Evolutionary conservation across 2,329 filamentous ascomycete species (phyloP).

Genomic region (Alternaria sp.): DNA sequence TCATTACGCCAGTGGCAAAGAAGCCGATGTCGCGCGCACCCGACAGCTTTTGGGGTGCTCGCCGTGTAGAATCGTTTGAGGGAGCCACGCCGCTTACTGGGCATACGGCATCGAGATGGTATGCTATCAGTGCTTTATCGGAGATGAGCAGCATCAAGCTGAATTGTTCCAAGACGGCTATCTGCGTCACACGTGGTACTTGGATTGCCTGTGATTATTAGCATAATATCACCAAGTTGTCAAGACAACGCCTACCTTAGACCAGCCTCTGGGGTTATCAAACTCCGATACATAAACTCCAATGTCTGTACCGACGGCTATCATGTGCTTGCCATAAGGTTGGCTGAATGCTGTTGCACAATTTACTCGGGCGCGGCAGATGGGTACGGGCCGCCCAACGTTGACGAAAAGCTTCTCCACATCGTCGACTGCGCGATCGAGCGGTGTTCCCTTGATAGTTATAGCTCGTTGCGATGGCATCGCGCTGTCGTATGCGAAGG

Average conservation of each 20-base stretch:
- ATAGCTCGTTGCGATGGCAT: constrained; percentile 66
- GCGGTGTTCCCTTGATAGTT: constrained; percentile 85
- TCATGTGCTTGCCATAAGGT: constrained; percentile 82
- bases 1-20: constrained; percentile 96
- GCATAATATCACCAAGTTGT: background rate
- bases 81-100: constrained; percentile 63
- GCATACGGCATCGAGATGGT: constrained; percentile 86
- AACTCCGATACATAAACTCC: constrained; percentile 91
- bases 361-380: constrained; percentile 88
- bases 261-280: constrained; percentile 90
- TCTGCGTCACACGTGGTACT: constrained; percentile 81
- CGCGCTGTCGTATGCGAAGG: constrained; percentile 81
- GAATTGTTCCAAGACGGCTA: constrained; percentile 95
- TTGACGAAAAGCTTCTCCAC: constrained; percentile 77
- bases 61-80: constrained; percentile 75
- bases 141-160: constrained; percentile 90
- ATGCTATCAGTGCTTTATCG: constrained; percentile 89
- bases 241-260: constrained; percentile 67
- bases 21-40: constrained; percentile 92
- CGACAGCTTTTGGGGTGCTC: constrained; percentile 89
- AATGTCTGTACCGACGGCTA: constrained; percentile 94
- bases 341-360: constrained; percentile 89
- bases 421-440: constrained; percentile 89
- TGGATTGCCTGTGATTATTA: constrained; percentile 72
- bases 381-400: constrained; percentile 73